phyloP scores from a whole-genome alignment of 805 yeast genomes.

The Kazachstania bromeliacearum region DNA sequence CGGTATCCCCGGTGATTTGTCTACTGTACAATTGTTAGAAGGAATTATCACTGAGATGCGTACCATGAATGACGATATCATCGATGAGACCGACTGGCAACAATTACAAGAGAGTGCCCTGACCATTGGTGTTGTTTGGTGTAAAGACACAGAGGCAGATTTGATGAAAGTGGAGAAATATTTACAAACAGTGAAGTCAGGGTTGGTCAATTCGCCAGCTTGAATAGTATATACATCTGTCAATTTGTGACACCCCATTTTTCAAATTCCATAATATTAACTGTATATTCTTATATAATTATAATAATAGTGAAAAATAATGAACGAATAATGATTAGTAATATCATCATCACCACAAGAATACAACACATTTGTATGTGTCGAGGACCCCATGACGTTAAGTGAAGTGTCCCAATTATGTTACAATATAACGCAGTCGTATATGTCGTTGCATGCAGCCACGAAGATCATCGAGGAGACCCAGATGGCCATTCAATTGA shows the following conservation, averaged over 20 bases:
- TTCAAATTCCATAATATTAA: no score
- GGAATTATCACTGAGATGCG: constrained; percentile 14
- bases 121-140: constrained; percentile 18
- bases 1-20: constrained; percentile 25
- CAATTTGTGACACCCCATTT: no score
- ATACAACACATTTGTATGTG: no score
- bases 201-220: no score
- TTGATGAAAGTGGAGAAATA: constrained; percentile 18
- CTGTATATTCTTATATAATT: no score
- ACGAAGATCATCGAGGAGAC: constrained; percentile 18
- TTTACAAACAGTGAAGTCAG: no score
- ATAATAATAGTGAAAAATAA: no score
- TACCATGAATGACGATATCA: constrained; percentile 18
- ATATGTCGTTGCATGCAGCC: constrained; percentile 10
- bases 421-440: constrained; percentile 20
- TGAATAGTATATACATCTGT: no score
- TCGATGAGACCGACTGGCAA: constrained; percentile 7
- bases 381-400: constrained; percentile 6
- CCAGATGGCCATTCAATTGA: constrained; percentile 21
- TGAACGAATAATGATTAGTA: no score
- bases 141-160: constrained; percentile 17
- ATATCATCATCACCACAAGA: no score
- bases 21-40: constrained; percentile 22
- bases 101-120: neutral
- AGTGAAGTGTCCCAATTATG: constrained; percentile 19